Evolutionary conservation across 176 grass and related monocot species (phyloP), one percentile per base, ranked within the genome.

Genomic region (Panicum miliaceum): DNA sequence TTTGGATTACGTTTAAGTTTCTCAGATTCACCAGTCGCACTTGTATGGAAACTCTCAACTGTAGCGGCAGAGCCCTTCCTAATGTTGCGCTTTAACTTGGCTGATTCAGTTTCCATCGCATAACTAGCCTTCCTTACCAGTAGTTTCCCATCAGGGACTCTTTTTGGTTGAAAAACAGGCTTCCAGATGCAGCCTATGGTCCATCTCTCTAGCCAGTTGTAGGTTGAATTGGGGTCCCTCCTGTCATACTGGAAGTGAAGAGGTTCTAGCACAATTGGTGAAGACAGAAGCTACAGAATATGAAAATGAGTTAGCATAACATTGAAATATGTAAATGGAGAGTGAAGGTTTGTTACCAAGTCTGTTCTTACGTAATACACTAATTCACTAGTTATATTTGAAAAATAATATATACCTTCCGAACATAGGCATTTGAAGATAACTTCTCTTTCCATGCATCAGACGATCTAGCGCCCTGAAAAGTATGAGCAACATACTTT

Each of bases 161-260:
- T 87, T 73, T 87, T 98, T 60, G 83, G 85, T 81, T 87, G 84
- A 50, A 59, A 75, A 85, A 70, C 58, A 80, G 89, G 86, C 64
- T 87, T 90, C 91, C 92, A 95, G 51, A 93, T 86, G 71, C 45
- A 66, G n/a, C 72, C 62, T 72, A 77, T 64, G 54, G 96, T 94
- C 96, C 96, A 98, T 81, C 90, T 88, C 73, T 94, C 87, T 71
- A 95, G 74, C 96, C 96, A 98, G 56, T 77, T 93, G 60, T 87
- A 83, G 54, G 82, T 64, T 85, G 93, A 94, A 86, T 98, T 98
- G 18, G 91, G 85, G 35, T 94, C 81, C 51, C 42, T 85, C 79
- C 86, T 72, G 0, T 93, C 93, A 87, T 95, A 98, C 46, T 86
- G 85, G 66, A 95, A 84, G 45, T 89, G 89, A 50, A 98, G 83